These are phyloP conservation scores for Alliaria petiolata DNA, from an alignment of 345 rosid species.

Conservation along the genomic window DNA sequence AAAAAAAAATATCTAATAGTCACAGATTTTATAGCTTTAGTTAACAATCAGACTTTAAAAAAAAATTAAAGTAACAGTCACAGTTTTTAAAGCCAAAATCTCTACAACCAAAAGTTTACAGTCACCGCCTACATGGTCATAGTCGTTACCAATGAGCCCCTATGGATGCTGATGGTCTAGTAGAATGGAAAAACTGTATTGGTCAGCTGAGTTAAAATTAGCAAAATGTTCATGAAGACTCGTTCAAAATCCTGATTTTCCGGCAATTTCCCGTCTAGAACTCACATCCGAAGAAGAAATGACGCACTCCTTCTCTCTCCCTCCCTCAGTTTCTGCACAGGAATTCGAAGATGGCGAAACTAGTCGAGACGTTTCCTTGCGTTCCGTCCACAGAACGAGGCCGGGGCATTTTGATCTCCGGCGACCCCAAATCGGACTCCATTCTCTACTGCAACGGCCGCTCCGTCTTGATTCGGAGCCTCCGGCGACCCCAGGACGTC, in stretches of 20 bases:
- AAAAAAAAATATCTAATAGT: no score
- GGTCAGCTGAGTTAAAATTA: not conserved
- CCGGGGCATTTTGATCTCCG: conserved; percentile 80
- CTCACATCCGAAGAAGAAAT: not conserved
- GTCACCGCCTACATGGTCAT: no score
- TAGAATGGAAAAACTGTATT: not conserved
- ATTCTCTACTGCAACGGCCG: conserved; percentile 80
- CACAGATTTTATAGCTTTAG: no score
- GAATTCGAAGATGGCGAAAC: conserved; percentile 40
- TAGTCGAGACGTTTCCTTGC: conserved; percentile 74
- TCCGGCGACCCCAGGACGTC: conserved; percentile 62
- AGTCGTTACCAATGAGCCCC: no score
- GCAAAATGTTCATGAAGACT: not conserved
- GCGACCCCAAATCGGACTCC: conserved; percentile 60
- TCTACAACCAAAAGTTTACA: no score
- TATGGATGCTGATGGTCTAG: no score
- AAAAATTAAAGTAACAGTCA: no score
- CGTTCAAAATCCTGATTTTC: conserved; percentile 17
- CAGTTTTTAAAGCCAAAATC: no score
- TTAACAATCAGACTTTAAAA: no score
- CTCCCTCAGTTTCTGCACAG: not conserved
- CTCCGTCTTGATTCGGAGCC: conserved; percentile 72
- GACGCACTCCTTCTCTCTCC: not conserved
- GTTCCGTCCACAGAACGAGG: conserved; percentile 91
- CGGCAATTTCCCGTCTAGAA: not conserved